phyloP scores from a whole-genome alignment of 1,139 yeast genomes.

The Sugiyamaella japonica region DNA sequence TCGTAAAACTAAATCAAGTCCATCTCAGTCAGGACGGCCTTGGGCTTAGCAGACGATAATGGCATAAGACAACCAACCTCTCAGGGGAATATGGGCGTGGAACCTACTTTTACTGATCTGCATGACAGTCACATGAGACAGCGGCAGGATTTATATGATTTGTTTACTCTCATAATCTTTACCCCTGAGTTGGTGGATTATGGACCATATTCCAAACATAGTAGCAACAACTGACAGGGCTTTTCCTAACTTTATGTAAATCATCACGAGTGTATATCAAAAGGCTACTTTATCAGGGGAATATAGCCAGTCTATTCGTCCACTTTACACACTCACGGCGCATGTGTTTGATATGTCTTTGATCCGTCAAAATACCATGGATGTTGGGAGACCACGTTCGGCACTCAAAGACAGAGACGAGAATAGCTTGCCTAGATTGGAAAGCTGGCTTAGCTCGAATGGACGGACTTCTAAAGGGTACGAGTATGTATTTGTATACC shows the following conservation, averaged over 20 bases:
- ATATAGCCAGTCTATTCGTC: not conserved
- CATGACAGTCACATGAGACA: not conserved
- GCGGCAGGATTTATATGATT: not conserved
- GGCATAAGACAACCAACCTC: too few relatives aligned
- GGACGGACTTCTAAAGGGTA: not conserved
- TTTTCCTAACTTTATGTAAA: not conserved
- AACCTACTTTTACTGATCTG: too few relatives aligned
- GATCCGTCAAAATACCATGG: not conserved
- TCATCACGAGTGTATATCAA: not conserved
- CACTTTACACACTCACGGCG: not conserved
- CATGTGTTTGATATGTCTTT: not conserved
- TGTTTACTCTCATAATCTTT: slow-evolving; percentile 11
- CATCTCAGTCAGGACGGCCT: too few relatives aligned
- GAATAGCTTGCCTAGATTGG: slow-evolving; percentile 10
- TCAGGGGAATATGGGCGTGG: too few relatives aligned
- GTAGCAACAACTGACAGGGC: not conserved
- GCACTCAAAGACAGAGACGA: slow-evolving; percentile 11
- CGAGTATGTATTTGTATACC: slow-evolving; percentile 1
- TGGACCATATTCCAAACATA: not conserved
- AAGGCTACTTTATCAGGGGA: not conserved
- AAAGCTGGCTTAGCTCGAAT: not conserved
- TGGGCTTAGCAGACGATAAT: too few relatives aligned
- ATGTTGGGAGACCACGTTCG: not conserved
- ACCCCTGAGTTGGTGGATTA: slow-evolving; percentile 12
- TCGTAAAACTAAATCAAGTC: too few relatives aligned